phyloP scores from a whole-genome alignment of 768 basidiomycete genomes.

The Tephrocybe rancida region DNA sequence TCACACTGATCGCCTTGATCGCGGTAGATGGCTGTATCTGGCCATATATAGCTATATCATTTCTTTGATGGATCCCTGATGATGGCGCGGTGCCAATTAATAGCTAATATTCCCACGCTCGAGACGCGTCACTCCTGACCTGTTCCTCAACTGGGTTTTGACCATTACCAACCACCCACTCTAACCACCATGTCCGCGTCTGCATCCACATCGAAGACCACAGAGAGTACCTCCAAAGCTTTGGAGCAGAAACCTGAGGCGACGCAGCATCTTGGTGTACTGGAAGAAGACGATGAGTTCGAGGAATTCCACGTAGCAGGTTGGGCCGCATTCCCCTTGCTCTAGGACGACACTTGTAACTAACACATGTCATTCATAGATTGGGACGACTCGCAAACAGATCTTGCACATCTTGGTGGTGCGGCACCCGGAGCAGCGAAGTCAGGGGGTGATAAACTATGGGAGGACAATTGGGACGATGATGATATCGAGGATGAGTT shows the following conservation, averaged over 20 bases:
- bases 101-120: conserved; percentile 15
- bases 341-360: background rate
- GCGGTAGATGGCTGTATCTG: too few species aligned
- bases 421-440: conserved; percentile 74
- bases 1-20: too few species aligned
- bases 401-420: conserved; percentile 76
- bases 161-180: background rate
- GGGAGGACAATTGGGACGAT: conserved; percentile 99
- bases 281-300: conserved; percentile 98
- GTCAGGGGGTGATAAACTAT: conserved; percentile 86
- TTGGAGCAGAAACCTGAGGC: conserved; percentile 49
- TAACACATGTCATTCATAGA: conserved; percentile 43
- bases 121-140: conserved; percentile 22
- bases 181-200: conserved; percentile 40
- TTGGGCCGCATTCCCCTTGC: conserved; percentile 29
- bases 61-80: too few species aligned
- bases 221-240: conserved; percentile 37
- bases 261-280: conserved; percentile 77
- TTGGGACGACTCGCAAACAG: conserved; percentile 87
- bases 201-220: conserved; percentile 50
- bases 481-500: conserved; percentile 99
- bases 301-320: conserved; percentile 91
- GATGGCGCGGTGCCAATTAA: too few species aligned
- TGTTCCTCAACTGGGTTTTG: background rate
- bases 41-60: too few species aligned